Percentiles rank a stretch among this genome's conserved stretches.
Conservation (phyloP, 108 stramenopile genomes). For the Pseudonitzschia multiseries region DNA sequence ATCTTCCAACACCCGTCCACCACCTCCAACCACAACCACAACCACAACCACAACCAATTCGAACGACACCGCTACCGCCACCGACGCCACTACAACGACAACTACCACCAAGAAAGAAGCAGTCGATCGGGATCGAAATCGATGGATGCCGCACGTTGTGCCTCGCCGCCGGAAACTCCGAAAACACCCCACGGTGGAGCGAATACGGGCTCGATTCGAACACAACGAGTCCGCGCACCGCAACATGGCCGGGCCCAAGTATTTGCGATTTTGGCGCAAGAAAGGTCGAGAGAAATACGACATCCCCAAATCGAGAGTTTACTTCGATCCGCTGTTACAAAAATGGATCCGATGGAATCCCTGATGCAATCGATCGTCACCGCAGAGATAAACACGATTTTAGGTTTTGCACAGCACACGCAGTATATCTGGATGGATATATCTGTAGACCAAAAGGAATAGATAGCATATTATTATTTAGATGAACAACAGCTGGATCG, state of each 20-base stretch:
- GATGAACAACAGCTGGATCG: too few relatives aligned
- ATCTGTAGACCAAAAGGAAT: too few relatives aligned
- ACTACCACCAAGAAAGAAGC: background rate
- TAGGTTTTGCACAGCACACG: too few relatives aligned
- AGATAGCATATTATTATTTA: too few relatives aligned
- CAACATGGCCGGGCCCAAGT: background rate
- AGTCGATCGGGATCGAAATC: background rate
- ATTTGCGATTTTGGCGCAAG: background rate
- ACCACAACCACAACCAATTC: too few relatives aligned
- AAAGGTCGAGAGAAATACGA: too few relatives aligned
- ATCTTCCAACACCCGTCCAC: slow-evolving; percentile 12
- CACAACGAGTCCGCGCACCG: background rate
- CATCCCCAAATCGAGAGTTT: background rate
- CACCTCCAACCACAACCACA: background rate
- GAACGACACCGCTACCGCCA: too few relatives aligned
- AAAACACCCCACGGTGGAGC: background rate
- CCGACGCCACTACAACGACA: too few relatives aligned
- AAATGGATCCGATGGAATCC: slow-evolving; percentile 8
- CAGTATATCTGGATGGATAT: too few relatives aligned
- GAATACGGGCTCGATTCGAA: slow-evolving; percentile 5
- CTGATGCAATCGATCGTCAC: background rate
- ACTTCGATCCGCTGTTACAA: background rate
- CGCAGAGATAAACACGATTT: too few relatives aligned
- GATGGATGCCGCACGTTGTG: background rate
- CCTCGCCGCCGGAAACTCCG: background rate